These are phyloP conservation scores for Alternaria sp. DNA, from an alignment of 2,329 filamentous ascomycete genomes.

Conservation along the genomic window DNA sequence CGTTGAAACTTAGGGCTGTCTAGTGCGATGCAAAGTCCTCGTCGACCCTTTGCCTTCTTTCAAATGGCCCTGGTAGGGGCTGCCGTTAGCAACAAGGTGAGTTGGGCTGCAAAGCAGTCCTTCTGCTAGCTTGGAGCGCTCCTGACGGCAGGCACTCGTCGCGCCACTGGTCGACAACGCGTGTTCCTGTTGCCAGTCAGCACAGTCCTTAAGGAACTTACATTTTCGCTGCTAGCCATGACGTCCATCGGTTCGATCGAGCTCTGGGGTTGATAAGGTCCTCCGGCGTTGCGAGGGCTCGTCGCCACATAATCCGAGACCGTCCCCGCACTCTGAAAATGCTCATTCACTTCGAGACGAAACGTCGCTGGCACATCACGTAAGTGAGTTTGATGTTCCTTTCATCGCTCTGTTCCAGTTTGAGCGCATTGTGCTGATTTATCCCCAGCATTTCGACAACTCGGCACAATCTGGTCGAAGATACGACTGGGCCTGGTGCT, in stretches of 20 bases:
- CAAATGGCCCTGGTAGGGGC: not conserved
- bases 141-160: not conserved
- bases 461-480: not conserved
- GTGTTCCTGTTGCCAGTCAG: not conserved
- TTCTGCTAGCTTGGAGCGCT: not conserved
- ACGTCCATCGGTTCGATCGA: not conserved
- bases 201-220: conserved; percentile 1
- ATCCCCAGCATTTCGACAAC: conserved; percentile 1
- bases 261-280: conserved; percentile 19
- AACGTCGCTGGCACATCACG: conserved; percentile 13
- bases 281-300: conserved; percentile 6
- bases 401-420: fast-evolving
- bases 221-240: not conserved
- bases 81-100: not conserved
- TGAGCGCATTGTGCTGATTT: not conserved
- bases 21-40: conserved; percentile 1
- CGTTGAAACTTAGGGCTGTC: not conserved
- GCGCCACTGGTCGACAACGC: not conserved
- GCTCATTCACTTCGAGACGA: conserved; percentile 17
- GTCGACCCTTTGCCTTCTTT: conserved; percentile 2
- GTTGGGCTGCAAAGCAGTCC: not conserved
- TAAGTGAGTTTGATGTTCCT: conserved; percentile 3
- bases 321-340: conserved; percentile 14
- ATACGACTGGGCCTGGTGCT: no score
- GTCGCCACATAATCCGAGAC: conserved; percentile 12